Percentiles rank a stretch among this genome's conserved stretches.
These are phyloP conservation scores for Marasmius tenuissimus DNA, from an alignment of 1,284 basidiomycete species.

Conservation along the genomic window DNA sequence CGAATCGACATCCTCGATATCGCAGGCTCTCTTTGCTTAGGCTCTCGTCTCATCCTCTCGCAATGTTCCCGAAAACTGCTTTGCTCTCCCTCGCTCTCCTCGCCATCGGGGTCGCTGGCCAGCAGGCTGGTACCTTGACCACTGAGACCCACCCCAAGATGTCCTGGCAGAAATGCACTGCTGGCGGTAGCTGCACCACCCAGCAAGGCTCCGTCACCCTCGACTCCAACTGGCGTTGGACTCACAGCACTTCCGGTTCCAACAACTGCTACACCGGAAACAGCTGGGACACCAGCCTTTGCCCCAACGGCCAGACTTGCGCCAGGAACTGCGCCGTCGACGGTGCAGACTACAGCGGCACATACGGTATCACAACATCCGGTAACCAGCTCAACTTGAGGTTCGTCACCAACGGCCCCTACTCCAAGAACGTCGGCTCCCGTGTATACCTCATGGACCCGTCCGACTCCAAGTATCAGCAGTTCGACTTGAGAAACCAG, in stretches of 20 bases:
- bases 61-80: conserved; percentile 11
- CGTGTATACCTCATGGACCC: conserved; percentile 51
- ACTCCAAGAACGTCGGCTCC: conserved; percentile 42
- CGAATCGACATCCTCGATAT: too few species aligned
- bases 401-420: conserved; percentile 40
- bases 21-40: not conserved
- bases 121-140: conserved; percentile 8
- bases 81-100: conserved; percentile 12
- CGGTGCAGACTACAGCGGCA: conserved; percentile 51
- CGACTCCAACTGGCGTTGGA: conserved; percentile 47
- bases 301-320: conserved; percentile 47
- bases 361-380: conserved; percentile 43
- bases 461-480: conserved; percentile 37
- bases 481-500: conserved; percentile 51
- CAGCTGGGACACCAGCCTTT: conserved; percentile 47
- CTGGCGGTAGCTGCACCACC: conserved; percentile 38
- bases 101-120: conserved; percentile 9
- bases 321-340: conserved; percentile 56
- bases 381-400: conserved; percentile 51
- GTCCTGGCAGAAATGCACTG: conserved; percentile 38
- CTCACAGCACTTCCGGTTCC: conserved; percentile 24
- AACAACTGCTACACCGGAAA: conserved; percentile 61
- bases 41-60: not conserved
- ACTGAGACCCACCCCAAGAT: conserved; percentile 35
- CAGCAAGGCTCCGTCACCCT: conserved; percentile 36